Conservation (phyloP, 176 grass and related monocot genomes). For the Phoenix dactylifera region DNA sequence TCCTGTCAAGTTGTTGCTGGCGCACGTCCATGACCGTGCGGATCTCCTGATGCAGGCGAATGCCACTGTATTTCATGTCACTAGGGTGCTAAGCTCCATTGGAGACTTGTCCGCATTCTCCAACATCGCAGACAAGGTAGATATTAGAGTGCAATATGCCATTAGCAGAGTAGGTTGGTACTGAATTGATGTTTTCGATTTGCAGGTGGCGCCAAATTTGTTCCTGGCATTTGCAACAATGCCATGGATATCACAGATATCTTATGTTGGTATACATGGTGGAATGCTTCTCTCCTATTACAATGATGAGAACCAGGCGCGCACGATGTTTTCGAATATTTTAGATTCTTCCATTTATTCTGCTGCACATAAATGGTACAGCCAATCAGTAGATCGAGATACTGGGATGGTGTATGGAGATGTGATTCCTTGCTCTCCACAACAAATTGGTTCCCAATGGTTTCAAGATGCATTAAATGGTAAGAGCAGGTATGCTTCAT, state of each 20-base stretch:
- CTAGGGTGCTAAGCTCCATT: too few species aligned
- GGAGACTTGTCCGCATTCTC: too few species aligned
- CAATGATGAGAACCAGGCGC: neutral
- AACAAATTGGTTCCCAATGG: neutral
- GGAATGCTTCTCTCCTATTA: conserved; percentile 35
- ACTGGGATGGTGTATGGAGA: neutral
- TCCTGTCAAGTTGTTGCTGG: too few species aligned
- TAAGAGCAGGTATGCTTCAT: conserved; percentile 1
- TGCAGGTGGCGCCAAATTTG: conserved; percentile 12
- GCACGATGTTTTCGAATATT: neutral
- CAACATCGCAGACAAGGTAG: too few species aligned
- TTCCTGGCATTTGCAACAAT: conserved; percentile 25
- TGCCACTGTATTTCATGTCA: too few species aligned
- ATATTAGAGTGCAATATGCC: too few species aligned
- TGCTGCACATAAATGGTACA: neutral
- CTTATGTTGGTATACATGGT: conserved; percentile 23
- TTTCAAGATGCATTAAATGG: neutral
- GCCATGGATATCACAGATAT: conserved; percentile 28
- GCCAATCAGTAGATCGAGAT: neutral
- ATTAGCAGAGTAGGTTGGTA: too few species aligned
- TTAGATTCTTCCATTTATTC: neutral
- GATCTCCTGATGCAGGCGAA: too few species aligned
- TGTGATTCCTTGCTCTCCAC: neutral
- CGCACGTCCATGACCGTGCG: too few species aligned
- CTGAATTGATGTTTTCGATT: neutral